Conservation (phyloP, 345 rosid genomes). For the Odontarrhena argentea region DNA sequence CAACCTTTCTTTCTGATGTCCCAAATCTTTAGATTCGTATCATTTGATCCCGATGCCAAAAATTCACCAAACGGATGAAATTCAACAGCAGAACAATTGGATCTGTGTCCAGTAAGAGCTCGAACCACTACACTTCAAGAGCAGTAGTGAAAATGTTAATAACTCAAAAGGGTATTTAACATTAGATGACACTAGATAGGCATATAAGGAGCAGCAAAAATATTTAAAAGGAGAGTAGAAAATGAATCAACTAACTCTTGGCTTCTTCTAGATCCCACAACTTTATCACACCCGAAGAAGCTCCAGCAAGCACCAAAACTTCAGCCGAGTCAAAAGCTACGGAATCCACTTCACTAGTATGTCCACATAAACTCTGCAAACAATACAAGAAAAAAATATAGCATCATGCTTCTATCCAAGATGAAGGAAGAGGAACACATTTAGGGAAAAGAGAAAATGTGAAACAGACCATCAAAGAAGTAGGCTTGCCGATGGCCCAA, state of each 20-base stretch:
- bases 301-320: slow-evolving; percentile 48
- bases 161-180: background rate
- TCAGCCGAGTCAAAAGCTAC: slow-evolving; percentile 45
- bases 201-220: background rate
- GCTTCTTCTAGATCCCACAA: slow-evolving; percentile 47
- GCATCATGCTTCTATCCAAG: slow-evolving; percentile 3
- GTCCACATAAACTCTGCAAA: slow-evolving; percentile 45
- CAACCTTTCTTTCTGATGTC: slow-evolving; percentile 96
- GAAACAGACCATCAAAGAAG: slow-evolving; percentile 74
- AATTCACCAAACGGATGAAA: slow-evolving; percentile 99
- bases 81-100: slow-evolving; percentile 83
- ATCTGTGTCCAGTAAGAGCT: slow-evolving; percentile 93
- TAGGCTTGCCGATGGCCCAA: slow-evolving; percentile 90
- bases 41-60: slow-evolving; percentile 91
- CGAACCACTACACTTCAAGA: slow-evolving; percentile 99
- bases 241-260: slow-evolving; percentile 43
- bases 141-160: slow-evolving; percentile 50
- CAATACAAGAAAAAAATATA: background rate
- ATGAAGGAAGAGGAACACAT: background rate
- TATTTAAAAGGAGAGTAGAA: slow-evolving; percentile 24
- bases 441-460: slow-evolving; percentile 5
- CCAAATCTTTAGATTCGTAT: slow-evolving; percentile 84
- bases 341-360: slow-evolving; percentile 44
- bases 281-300: slow-evolving; percentile 48
- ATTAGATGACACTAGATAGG: background rate